Evolutionary conservation across 83 land plant species (phyloP).

Genomic region (Isoetes engelmannii): DNA sequence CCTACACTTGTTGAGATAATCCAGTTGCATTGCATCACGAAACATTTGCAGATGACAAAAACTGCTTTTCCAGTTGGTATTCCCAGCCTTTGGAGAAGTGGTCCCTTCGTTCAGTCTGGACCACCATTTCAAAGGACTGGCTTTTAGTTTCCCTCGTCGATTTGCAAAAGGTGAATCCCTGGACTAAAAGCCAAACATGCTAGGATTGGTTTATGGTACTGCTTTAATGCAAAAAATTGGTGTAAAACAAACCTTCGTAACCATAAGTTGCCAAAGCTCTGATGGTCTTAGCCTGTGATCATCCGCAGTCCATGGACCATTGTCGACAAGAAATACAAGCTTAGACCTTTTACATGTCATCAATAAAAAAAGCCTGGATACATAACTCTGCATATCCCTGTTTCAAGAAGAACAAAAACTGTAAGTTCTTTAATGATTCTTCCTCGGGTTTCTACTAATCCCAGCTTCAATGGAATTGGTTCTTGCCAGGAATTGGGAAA

Average conservation of each 20-base stretch:
- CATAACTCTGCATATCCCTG: conserved; percentile 94
- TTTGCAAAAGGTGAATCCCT: conserved; percentile 89
- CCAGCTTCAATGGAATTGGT: too few species aligned
- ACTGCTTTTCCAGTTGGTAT: conserved; percentile 43
- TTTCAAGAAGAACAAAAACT: too few species aligned
- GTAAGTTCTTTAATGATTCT: too few species aligned
- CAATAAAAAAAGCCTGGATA: conserved; percentile 60
- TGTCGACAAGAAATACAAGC: conserved; percentile 77
- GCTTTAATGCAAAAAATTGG: too few species aligned
- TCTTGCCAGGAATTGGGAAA: too few species aligned
- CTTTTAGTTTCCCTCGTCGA: conserved; percentile 26
- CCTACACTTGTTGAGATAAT: too few species aligned
- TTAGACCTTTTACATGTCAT: conserved; percentile 49
- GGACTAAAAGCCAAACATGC: conserved; percentile 44
- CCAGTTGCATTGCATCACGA: too few species aligned
- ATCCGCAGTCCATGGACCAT: conserved; percentile 67
- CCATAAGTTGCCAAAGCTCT: conserved; percentile 92
- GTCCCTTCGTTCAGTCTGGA: not conserved
- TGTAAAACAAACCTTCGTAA: conserved; percentile 58
- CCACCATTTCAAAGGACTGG: conserved; percentile 3
- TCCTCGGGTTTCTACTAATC: too few species aligned
- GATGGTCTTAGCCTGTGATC: conserved; percentile 40
- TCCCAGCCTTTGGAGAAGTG: not conserved
- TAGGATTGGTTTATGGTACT: too few species aligned
- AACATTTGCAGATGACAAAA: conserved; percentile 1